These are phyloP conservation scores for Neostapfia colusana DNA, from an alignment of 176 grass and related monocot species.

Conservation along the genomic window DNA sequence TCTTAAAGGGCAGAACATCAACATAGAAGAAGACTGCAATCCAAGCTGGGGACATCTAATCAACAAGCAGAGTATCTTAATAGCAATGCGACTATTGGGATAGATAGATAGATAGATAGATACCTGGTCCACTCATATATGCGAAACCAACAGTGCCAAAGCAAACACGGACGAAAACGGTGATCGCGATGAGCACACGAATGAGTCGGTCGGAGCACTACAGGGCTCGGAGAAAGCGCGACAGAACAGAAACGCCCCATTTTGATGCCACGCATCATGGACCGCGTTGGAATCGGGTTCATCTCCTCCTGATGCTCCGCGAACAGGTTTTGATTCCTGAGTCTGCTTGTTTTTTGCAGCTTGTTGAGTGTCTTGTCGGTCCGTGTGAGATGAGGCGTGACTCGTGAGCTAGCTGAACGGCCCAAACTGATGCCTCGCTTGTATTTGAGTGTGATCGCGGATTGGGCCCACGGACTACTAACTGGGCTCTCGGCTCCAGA, in stretches of 20 bases:
- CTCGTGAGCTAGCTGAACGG: neutral
- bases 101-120: neutral
- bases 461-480: neutral
- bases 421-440: neutral
- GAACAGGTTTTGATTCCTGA: no score
- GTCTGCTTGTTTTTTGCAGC: no score
- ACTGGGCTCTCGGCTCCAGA: no score
- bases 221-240: neutral
- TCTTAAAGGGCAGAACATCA: neutral
- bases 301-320: neutral
- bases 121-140: constrained; percentile 8
- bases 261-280: constrained; percentile 20
- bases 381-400: neutral
- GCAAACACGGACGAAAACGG: constrained; percentile 10
- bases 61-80: neutral
- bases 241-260: neutral
- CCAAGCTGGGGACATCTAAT: neutral
- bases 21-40: neutral
- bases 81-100: neutral
- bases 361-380: no score
- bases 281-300: neutral
- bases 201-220: neutral
- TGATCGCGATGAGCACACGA: constrained; percentile 20
- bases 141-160: neutral
- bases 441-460: neutral